Conservation (phyloP, 495 filamentous ascomycete genomes). For the Rhypophila decipiens region DNA sequence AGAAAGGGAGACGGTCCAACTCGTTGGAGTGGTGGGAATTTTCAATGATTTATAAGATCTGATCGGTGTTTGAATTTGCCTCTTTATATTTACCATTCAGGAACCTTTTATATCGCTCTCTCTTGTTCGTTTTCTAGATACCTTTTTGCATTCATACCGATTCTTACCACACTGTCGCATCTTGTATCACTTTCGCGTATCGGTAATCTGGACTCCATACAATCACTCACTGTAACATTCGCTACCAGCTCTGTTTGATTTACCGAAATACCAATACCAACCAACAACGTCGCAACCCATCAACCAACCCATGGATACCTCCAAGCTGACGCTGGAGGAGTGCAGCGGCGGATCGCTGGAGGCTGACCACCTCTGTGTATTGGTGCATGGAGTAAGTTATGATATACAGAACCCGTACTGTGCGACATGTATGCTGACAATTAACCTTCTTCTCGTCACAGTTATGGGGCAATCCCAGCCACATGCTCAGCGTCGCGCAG, state of each 20-base stretch:
- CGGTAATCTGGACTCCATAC: too few relatives aligned
- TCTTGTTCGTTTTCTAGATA: background rate
- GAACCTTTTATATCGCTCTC: background rate
- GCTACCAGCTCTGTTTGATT: too few relatives aligned
- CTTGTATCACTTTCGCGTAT: too few relatives aligned
- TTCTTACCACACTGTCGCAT: too few relatives aligned
- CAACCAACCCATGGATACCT: background rate
- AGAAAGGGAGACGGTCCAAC: too few relatives aligned
- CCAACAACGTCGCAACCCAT: too few relatives aligned
- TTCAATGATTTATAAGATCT: too few relatives aligned
- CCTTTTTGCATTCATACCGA: too few relatives aligned
- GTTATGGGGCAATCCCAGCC: constrained; percentile 90
- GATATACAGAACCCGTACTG: constrained; percentile 1
- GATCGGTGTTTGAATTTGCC: background rate
- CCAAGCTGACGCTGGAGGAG: constrained; percentile 22
- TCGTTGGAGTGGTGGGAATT: too few relatives aligned
- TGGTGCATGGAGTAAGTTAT: constrained; percentile 76
- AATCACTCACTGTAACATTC: too few relatives aligned
- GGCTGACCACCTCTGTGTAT: constrained; percentile 76
- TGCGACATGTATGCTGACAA: constrained; percentile 15
- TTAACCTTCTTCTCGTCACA: constrained; percentile 18
- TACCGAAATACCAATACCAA: too few relatives aligned
- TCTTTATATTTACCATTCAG: background rate
- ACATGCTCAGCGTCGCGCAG: constrained; percentile 66
- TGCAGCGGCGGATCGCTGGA: constrained; percentile 31